Evolutionary conservation across 2,329 filamentous ascomycete species (phyloP), one percentile per base, ranked within the genome.

Genomic region (Blastomyces gilchristii): DNA sequence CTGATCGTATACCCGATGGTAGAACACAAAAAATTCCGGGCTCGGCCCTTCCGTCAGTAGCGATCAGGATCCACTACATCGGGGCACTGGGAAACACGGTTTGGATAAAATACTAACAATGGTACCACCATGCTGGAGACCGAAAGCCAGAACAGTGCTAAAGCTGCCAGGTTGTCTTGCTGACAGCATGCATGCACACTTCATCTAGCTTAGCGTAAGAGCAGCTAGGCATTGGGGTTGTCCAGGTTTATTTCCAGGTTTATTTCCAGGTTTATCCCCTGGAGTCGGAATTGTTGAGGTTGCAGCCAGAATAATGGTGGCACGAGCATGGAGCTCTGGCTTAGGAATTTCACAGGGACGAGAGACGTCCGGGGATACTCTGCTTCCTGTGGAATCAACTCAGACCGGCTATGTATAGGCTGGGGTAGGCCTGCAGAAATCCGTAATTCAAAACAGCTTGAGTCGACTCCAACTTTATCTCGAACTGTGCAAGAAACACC

Each of bases 111-210:
- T 59, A 1, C 22, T n/a, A 61, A 31, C n/a, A 53, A 47, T 37
- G 60, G 52, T 62, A 49, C 60, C 31, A 57, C 60, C 50, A 52
- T 39, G 47, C 12, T 39, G 60, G 31, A 49, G 41, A 25, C 60
- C 39, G 60, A 62, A 62, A 62, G 14, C 18, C 28, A 47, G 43
- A 31, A 57, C 3, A 39, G 59, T 18, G 12, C 11, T 49, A 39
- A 43, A 61, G 34, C 12, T 16, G 18, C 22, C 9, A 60, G 45
- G 45, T 28, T 45, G 31, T 28, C 45, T 39, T 47, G 31, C 47
- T 49, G 22, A 25, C 34, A 39, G 58, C 11, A 60, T 39, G 58
- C 11, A 60, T 25, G 45, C 11, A 53, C 18, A 14, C 28, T 18
- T 37, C 45, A 34, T 31, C 34, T 18, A 39, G 50, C 37, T 47